Conservation (phyloP, 2,329 filamentous ascomycete species). For the Pezicula carpinea region DNA sequence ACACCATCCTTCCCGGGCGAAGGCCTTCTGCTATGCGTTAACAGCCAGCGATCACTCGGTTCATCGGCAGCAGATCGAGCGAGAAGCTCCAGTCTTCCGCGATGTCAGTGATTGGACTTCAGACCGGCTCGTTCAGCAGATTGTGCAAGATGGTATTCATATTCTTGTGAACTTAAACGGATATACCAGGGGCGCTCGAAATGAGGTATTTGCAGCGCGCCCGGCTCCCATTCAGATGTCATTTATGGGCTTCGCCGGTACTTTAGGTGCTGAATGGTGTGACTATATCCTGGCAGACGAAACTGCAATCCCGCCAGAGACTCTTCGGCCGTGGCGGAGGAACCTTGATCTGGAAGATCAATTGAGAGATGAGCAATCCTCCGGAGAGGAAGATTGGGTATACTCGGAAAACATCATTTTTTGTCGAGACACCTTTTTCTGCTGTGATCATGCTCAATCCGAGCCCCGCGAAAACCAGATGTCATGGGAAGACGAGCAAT, state of each 20-base stretch:
- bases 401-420: slow-evolving; percentile 97
- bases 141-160: slow-evolving; percentile 82
- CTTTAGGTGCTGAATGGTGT: slow-evolving; percentile 95
- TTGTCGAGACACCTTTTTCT: slow-evolving; percentile 93
- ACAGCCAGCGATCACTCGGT: slow-evolving; percentile 84
- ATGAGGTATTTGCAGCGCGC: slow-evolving; percentile 93
- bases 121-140: slow-evolving; percentile 79
- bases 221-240: slow-evolving; percentile 98
- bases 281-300: slow-evolving; percentile 92
- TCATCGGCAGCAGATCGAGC: slow-evolving; percentile 89
- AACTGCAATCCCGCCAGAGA: slow-evolving; percentile 77
- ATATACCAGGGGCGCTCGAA: slow-evolving; percentile 93
- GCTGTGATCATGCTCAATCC: slow-evolving; percentile 89
- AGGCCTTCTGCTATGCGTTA: slow-evolving; percentile 93
- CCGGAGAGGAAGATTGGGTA: slow-evolving; percentile 73
- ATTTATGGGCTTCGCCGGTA: slow-evolving; percentile 98
- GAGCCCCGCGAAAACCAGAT: slow-evolving; percentile 67
- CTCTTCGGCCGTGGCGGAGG: slow-evolving; percentile 72
- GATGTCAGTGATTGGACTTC: slow-evolving; percentile 85
- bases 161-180: slow-evolving; percentile 97
- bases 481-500: slow-evolving; percentile 80
- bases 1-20: slow-evolving; percentile 68
- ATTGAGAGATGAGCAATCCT: slow-evolving; percentile 54
- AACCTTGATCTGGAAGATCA: slow-evolving; percentile 73
- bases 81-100: slow-evolving; percentile 83